Percentiles rank a stretch among this genome's conserved stretches.
Conservation (phyloP, 345 rosid genomes). For the Toxicodendron radicans region DNA sequence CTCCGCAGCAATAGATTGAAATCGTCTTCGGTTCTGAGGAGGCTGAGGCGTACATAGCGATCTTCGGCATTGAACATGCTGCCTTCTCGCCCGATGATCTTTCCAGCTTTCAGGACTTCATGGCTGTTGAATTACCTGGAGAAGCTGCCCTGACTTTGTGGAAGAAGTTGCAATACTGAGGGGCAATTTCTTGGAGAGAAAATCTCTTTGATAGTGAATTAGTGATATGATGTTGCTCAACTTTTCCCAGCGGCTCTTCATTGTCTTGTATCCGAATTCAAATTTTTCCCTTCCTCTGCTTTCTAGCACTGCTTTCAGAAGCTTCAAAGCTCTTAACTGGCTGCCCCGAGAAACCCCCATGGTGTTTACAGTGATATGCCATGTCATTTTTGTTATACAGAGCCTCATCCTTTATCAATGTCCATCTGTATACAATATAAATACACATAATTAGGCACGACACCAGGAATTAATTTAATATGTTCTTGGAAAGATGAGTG, state of each 20-base stretch:
- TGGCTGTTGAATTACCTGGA: conserved; percentile 44
- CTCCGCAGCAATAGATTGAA: conserved; percentile 43
- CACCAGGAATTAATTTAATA: too few species aligned
- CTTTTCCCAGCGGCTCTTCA: conserved; percentile 52
- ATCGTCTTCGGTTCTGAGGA: conserved; percentile 55
- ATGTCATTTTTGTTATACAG: conserved; percentile 48
- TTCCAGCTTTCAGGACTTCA: conserved; percentile 43
- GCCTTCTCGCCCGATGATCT: conserved; percentile 53
- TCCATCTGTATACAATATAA: conserved; percentile 47
- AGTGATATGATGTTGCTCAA: conserved; percentile 30
- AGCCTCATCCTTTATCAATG: conserved; percentile 49
- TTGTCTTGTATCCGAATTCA: conserved; percentile 43
- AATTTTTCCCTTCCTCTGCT: conserved; percentile 38
- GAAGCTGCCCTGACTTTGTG: conserved; percentile 34
- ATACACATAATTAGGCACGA: too few species aligned
- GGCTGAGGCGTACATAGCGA: conserved; percentile 51
- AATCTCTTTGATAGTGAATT: conserved; percentile 57
- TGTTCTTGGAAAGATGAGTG: too few species aligned
- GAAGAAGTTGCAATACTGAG: conserved; percentile 48
- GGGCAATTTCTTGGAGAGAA: conserved; percentile 39
- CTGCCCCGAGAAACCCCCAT: conserved; percentile 58
- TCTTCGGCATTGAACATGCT: conserved; percentile 30
- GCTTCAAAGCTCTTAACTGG: conserved; percentile 54
- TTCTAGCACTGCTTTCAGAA: conserved; percentile 43
- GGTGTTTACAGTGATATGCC: conserved; percentile 20